Base-by-base conservation (phyloP, 2,329 filamentous ascomycete genomes). In the Annulohypoxylon truncatum region DNA sequence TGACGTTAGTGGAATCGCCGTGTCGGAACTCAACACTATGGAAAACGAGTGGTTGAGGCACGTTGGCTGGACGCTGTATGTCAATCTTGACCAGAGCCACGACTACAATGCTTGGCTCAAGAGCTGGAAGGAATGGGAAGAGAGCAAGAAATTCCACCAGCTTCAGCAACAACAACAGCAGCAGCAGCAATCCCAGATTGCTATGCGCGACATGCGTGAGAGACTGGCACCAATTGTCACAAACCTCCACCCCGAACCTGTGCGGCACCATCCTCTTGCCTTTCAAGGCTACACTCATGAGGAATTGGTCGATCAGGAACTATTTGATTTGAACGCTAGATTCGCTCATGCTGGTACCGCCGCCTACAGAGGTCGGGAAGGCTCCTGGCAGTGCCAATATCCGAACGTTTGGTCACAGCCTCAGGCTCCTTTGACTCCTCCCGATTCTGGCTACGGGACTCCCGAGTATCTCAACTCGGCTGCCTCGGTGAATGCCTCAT, bases 1-100 rank as follows among this genome's bases (percentile, higher is more conserved):
- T 4, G 94, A 97, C 77, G 94, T 97, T 55, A 97, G 93, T 79
- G 93, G 92, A 67, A 97, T 97, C 71, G 85, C 90, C 29, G 93
- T 97, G 18, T 81, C 86, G 2, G 93, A 97, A 76, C 85, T 97
- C 72, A 97, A 97, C 81, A 84, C 86, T 65, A 87, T 97, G 78
- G 94, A 97, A 82, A 88, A 91, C 74, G 91, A 96, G 73, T 97
- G 94, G 94, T 85, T 97, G 40, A 85, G 88, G 59, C 89, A 90
- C 42, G 96, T 96, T 77, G 85, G 89, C 72, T 97, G 93, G 90
- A 86, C 90, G 70, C 88, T 97, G 57, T 96, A 97, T 76, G 91
- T 96, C 76, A 94, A 96, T 75, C 89, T 94, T 26, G 87, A 92
- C 70, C 87, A 90, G 73, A 89, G 90, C 76, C 89, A 93, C 75